Evolutionary conservation across 306 rosid genomes (phyloP).

Genomic region (Malus fusca): DNA sequence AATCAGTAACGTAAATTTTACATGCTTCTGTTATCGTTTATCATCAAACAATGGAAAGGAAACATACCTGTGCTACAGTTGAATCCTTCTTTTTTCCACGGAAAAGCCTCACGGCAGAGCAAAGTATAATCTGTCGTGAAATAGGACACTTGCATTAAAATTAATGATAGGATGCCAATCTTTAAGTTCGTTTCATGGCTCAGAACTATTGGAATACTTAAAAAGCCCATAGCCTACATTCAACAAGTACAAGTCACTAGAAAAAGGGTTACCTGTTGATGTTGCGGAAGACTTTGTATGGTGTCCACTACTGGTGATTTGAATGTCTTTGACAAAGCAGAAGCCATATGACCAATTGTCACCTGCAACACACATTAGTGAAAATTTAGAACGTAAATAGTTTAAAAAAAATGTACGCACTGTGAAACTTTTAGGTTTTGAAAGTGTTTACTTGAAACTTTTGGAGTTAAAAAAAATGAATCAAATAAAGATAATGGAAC

Average conservation of each 20-base stretch:
- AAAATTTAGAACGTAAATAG: neutral
- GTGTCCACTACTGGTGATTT: slow-evolving; percentile 77
- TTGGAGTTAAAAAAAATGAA: neutral
- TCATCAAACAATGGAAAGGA: neutral
- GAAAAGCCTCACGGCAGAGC: slow-evolving; percentile 71
- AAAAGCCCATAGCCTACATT: neutral
- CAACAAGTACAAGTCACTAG: neutral
- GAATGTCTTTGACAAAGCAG: slow-evolving; percentile 77
- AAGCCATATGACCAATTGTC: slow-evolving; percentile 75
- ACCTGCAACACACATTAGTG: slow-evolving; percentile 44
- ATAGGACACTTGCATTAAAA: neutral
- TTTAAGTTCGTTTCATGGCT: neutral
- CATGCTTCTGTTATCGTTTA: neutral
- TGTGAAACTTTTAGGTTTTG: neutral
- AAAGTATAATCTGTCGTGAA: slow-evolving; percentile 57
- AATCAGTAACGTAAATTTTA: neutral
- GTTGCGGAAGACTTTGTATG: slow-evolving; percentile 87
- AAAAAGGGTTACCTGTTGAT: slow-evolving; percentile 74
- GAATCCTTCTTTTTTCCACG: slow-evolving; percentile 69
- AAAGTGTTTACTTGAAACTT: neutral
- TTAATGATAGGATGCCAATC: neutral
- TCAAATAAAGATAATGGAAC: neutral
- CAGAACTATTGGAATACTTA: neutral
- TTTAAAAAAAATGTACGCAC: neutral
- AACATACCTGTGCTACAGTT: slow-evolving; percentile 65